Evolutionary conservation across 306 rosid species (phyloP), one percentile per base, ranked within the genome.

Genomic region (Oemleria cerasiformis): DNA sequence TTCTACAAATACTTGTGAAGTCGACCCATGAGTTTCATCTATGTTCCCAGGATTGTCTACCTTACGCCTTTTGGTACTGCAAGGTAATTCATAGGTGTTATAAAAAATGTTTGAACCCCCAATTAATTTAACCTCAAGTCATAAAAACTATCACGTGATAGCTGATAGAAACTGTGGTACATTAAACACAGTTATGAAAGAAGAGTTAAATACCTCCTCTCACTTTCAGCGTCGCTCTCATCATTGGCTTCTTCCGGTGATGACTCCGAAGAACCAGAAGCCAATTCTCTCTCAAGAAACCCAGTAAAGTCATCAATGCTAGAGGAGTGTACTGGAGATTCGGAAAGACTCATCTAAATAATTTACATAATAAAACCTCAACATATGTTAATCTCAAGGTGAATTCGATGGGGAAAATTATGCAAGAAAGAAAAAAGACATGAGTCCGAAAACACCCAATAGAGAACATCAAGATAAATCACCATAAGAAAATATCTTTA

Each of bases 301-400:
- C 19, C 63, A 7, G 39, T 14, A 58, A 58, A 58, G 41, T 58
- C 63, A 14, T 58, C 40, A 30, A 39, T 58, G 40, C 34, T 41
- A 45, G 36, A 56, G 17, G 13, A 72, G 34, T 61, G 44, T 19
- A 56, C 65, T 9, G 76, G 76, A 19, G 17, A 47, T 23, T 61
- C 25, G 19, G 76, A 41, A 19, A 61, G 23, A 72, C 60, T 72
- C 76, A 38, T 72, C 76, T 72, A 23, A 8, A 67, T 48, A 5
- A 39, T 34, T 36, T 3, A 36, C 6, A 4, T 7, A 67, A 67
- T 9, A 41, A 30, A 15, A 48, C 42, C 30, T 16, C 10, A 30
- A 9, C 25, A 49, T 17, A 67, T 17, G 16, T 6, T 9, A 25
- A 47, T 19, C 58, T 30, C 30, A 66, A 66, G 14, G 41, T 30